These are phyloP conservation scores for Candolleomyces aberdarensis DNA, from an alignment of 768 basidiomycete genomes.

Conservation along the genomic window DNA sequence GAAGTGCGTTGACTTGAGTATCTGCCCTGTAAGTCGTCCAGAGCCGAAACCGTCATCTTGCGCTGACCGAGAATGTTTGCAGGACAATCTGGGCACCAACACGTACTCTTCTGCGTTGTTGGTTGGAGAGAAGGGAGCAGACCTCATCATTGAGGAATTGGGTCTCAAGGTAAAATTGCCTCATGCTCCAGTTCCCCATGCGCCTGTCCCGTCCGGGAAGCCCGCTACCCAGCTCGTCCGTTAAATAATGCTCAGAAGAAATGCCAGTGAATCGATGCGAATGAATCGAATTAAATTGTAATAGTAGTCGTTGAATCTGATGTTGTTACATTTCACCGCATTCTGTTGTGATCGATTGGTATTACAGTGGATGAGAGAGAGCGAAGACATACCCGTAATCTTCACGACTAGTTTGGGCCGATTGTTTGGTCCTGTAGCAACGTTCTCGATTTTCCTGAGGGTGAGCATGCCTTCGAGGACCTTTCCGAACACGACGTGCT, in stretches of 20 bases:
- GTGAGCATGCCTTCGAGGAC: conserved; percentile 95
- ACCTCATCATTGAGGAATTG: conserved; percentile 59
- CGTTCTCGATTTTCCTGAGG: conserved; percentile 93
- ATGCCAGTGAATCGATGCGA: neutral
- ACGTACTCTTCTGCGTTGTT: conserved; percentile 70
- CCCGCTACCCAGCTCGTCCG: conserved; percentile 48
- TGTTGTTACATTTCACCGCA: conserved; percentile 56
- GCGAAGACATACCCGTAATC: conserved; percentile 65
- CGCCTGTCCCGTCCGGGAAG: conserved; percentile 51
- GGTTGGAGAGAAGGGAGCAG: conserved; percentile 68
- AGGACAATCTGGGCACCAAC: conserved; percentile 72
- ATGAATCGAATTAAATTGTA: neutral
- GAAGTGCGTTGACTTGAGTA: conserved; percentile 66
- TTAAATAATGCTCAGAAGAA: conserved; percentile 19
- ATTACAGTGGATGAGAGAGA: neutral
- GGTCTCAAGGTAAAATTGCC: conserved; percentile 61
- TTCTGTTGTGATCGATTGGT: conserved; percentile 29
- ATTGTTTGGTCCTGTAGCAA: conserved; percentile 88
- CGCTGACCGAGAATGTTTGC: conserved; percentile 3
- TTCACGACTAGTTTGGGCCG: conserved; percentile 86
- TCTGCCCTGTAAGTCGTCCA: conserved; percentile 55
- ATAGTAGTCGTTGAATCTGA: neutral
- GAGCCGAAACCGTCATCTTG: neutral
- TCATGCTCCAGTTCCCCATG: conserved; percentile 69
- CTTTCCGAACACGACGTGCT: conserved; percentile 90